A percentile compares a stretch with the other conserved stretches of the same genome.
Evolutionary conservation across 306 rosid species (phyloP).

Genomic region (Citrullus mucosospermus): DNA sequence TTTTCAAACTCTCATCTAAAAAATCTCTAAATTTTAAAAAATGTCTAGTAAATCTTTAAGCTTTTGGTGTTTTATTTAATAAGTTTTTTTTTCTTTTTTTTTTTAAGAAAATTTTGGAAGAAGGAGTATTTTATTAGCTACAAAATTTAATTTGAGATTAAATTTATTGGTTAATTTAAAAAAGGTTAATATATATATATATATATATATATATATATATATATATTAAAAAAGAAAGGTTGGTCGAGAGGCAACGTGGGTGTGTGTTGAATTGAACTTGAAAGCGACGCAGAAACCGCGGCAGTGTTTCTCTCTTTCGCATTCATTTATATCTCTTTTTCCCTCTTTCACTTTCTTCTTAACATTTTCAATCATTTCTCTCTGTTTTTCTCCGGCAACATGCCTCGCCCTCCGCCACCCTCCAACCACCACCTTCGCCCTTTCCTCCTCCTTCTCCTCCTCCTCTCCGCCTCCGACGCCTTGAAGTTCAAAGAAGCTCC

Average conservation of each 20-base stretch:
- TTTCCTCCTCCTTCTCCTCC: not conserved
- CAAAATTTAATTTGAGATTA: no score
- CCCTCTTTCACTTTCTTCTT: not conserved
- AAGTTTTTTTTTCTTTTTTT: no score
- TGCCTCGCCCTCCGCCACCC: conserved; percentile 5
- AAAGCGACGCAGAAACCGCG: conserved; percentile 21
- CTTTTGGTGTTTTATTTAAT: no score
- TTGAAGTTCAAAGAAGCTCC: conserved; percentile 79
- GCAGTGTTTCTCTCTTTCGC: conserved; percentile 1
- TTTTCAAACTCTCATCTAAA: no score
- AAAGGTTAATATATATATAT: no score
- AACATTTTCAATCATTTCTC: not conserved
- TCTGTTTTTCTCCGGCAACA: not conserved
- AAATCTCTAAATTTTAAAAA: no score
- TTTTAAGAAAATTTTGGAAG: no score
- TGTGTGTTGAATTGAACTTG: conserved; percentile 16
- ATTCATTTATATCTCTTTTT: not conserved
- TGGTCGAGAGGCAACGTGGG: not conserved
- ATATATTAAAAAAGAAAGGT: not conserved
- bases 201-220: no score
- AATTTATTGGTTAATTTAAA: no score
- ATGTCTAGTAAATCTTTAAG: no score
- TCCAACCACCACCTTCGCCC: not conserved
- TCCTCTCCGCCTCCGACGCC: conserved; percentile 2
- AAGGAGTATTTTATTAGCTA: no score